phyloP scores from a whole-genome alignment of 202 grass and related monocot genomes.

The Setaria italica region DNA sequence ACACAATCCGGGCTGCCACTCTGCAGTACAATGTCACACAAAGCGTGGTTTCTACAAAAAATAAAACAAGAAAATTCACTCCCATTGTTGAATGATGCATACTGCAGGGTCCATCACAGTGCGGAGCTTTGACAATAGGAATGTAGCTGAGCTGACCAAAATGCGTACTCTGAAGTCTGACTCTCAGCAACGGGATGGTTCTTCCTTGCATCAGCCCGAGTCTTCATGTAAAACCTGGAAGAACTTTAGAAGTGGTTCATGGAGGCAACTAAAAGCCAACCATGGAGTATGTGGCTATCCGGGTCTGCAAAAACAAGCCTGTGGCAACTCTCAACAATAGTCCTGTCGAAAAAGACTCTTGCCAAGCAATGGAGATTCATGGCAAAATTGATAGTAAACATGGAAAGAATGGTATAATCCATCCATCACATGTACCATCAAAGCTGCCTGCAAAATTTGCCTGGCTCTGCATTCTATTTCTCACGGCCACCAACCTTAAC shows the following conservation, averaged over 20 bases:
- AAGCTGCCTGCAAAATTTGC: conserved; percentile 45
- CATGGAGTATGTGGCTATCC: conserved; percentile 24
- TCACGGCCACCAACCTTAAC: conserved; percentile 37
- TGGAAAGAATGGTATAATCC: conserved; percentile 5
- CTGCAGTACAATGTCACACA: conserved; percentile 14
- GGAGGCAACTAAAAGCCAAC: conserved; percentile 30
- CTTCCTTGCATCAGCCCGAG: neutral
- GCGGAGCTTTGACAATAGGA: neutral
- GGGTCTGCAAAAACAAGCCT: neutral
- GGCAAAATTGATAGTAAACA: conserved; percentile 16
- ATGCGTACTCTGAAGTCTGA: neutral
- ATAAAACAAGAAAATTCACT: neutral
- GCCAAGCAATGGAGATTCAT: neutral
- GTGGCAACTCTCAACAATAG: neutral
- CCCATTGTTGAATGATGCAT: conserved; percentile 1
- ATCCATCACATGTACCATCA: conserved; percentile 39
- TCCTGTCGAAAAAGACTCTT: neutral
- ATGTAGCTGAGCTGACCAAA: conserved; percentile 7
- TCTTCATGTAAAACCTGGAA: conserved; percentile 14
- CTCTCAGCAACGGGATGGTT: neutral
- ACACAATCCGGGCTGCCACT: neutral
- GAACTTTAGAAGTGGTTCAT: neutral
- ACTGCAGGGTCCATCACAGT: conserved; percentile 22
- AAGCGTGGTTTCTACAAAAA: neutral
- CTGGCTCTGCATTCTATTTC: conserved; percentile 48